Conservation (phyloP, 768 basidiomycete genomes). For the Psilocybe subaeruginosa region DNA sequence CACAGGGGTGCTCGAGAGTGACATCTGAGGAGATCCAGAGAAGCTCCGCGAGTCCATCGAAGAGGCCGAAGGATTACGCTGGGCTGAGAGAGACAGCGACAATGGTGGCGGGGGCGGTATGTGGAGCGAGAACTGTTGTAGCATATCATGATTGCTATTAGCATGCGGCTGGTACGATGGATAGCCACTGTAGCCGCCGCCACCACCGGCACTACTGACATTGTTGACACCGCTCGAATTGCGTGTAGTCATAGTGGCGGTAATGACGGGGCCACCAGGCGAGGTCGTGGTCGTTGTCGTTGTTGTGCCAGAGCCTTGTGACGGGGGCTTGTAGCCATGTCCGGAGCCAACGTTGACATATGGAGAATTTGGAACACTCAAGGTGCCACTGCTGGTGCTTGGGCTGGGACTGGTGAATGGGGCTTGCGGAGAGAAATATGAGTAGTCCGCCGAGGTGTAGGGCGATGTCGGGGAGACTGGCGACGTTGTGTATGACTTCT, state of each 20-base stretch:
- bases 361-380: constrained; percentile 13
- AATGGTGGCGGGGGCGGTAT: constrained; percentile 31
- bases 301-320: constrained; percentile 4
- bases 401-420: constrained; percentile 18
- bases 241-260: constrained; percentile 22
- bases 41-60: constrained; percentile 13
- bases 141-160: constrained; percentile 16
- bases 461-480: constrained; percentile 8
- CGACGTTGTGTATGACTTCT: background rate
- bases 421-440: constrained; percentile 22
- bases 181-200: background rate
- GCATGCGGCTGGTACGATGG: constrained; percentile 4
- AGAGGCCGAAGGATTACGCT: constrained; percentile 22
- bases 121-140: constrained; percentile 30
- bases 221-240: constrained; percentile 2
- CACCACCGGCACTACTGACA: constrained; percentile 1
- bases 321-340: background rate
- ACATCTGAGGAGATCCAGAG: constrained; percentile 43
- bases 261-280: constrained; percentile 25
- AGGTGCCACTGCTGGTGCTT: constrained; percentile 8
- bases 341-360: background rate
- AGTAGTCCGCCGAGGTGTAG: constrained; percentile 11
- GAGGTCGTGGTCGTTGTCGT: constrained; percentile 16
- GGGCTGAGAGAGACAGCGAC: constrained; percentile 22
- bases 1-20: constrained; percentile 39